These are phyloP conservation scores for Fusarium sp. DNA, from an alignment of 2,329 filamentous ascomycete species.

Conservation along the genomic window DNA sequence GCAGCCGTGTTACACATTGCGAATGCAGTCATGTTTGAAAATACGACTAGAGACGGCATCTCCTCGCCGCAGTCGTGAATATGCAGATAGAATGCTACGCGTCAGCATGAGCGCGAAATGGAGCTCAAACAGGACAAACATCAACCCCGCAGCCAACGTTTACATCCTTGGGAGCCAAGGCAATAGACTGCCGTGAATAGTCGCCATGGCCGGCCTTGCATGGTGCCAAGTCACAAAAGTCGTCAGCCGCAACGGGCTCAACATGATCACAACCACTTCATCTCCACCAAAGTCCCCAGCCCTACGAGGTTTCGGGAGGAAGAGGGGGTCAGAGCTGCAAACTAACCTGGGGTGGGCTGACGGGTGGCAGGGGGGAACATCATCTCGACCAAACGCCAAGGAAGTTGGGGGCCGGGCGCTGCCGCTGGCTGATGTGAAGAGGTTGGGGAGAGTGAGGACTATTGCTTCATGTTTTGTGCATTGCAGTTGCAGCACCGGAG, in stretches of 20 bases:
- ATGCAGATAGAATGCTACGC: background rate
- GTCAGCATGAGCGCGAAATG: background rate
- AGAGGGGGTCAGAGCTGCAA: conserved; percentile 4
- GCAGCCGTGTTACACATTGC: background rate
- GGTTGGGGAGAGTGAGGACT: background rate
- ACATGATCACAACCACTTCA: conserved; percentile 3
- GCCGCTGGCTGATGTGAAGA: background rate
- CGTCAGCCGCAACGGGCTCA: conserved; percentile 25
- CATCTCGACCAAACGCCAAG: background rate
- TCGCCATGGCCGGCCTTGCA: conserved; percentile 7
- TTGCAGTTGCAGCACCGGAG: background rate
- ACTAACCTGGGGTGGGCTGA: conserved; percentile 24
- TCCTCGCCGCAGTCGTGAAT: background rate
- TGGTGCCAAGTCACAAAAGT: conserved; percentile 1
- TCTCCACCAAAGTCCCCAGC: conserved; percentile 19
- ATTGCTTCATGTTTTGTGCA: background rate
- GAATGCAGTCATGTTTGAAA: background rate
- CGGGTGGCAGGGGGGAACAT: conserved; percentile 6
- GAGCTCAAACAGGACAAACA: background rate
- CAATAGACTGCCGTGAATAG: conserved; percentile 8
- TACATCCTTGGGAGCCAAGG: background rate
- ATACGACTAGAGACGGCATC: too few species aligned
- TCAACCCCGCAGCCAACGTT: background rate
- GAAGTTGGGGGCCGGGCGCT: background rate
- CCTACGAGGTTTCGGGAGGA: conserved; percentile 13